These are phyloP conservation scores for Suillus cothurnatus DNA, from an alignment of 768 basidiomycete species.

Conservation along the genomic window DNA sequence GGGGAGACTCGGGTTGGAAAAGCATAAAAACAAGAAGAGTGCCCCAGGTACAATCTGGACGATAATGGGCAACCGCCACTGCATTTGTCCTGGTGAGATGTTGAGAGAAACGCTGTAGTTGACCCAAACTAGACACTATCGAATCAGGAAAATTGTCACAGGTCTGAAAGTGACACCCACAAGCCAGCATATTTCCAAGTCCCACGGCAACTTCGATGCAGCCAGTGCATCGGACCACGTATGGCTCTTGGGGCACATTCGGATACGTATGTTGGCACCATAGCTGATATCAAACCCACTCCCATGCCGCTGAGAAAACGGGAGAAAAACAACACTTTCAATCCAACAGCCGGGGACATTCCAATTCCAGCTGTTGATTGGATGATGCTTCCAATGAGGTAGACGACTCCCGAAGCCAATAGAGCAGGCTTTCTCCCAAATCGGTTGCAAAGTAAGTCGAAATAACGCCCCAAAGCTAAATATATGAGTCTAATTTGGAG, in stretches of 20 bases:
- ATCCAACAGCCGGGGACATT: conserved; percentile 23
- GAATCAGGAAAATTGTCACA: not conserved
- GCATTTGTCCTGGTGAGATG: conserved; percentile 28
- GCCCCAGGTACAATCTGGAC: conserved; percentile 43
- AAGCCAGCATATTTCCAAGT: conserved; percentile 38
- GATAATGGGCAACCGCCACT: conserved; percentile 42
- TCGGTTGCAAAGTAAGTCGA: conserved; percentile 29
- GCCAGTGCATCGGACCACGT: conserved; percentile 40
- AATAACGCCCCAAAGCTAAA: conserved; percentile 32
- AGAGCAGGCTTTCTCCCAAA: conserved; percentile 39
- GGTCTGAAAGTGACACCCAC: conserved; percentile 22
- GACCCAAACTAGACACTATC: conserved; percentile 34
- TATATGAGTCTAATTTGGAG: not conserved
- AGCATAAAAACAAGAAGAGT: conserved; percentile 38
- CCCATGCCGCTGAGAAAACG: conserved; percentile 54
- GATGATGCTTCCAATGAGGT: conserved; percentile 36
- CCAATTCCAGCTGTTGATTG: conserved; percentile 38
- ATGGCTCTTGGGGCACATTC: conserved; percentile 40
- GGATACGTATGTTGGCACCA: conserved; percentile 40
- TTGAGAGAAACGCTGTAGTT: conserved; percentile 35
- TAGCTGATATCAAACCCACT: conserved; percentile 39
- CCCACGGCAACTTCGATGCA: conserved; percentile 35
- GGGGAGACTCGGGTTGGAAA: conserved; percentile 44
- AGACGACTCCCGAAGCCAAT: conserved; percentile 33
- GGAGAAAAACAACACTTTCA: conserved; percentile 34